A percentile compares a stretch with the other conserved stretches of the same genome.
Evolutionary conservation across 768 basidiomycete genomes (phyloP).

Genomic region (Arthromyces matolae): DNA sequence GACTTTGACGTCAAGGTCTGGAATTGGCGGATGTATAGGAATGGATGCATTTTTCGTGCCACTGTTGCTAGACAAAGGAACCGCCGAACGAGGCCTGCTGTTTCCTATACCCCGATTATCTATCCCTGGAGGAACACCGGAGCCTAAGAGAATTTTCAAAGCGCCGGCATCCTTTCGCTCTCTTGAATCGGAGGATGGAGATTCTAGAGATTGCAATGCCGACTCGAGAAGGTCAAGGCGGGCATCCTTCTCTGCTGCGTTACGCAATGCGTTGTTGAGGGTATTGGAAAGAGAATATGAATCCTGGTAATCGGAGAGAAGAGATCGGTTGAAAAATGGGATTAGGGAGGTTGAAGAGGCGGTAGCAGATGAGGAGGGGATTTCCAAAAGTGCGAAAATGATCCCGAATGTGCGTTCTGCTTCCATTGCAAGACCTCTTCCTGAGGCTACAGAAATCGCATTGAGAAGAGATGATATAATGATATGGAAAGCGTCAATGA

Average conservation of each 20-base stretch:
- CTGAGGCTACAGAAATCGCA: constrained; percentile 43
- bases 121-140: constrained; percentile 41
- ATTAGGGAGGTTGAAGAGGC: constrained; percentile 22
- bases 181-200: background rate
- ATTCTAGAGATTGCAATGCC: constrained; percentile 40
- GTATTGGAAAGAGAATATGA: constrained; percentile 55
- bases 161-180: constrained; percentile 45
- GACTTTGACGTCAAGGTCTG: constrained; percentile 53
- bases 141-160: constrained; percentile 60
- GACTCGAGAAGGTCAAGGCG: constrained; percentile 56
- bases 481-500: constrained; percentile 68
- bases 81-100: too few relatives aligned
- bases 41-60: too few relatives aligned
- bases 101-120: constrained; percentile 33
- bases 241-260: constrained; percentile 51
- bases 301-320: constrained; percentile 71
- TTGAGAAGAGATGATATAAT: constrained; percentile 47
- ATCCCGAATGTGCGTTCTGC: constrained; percentile 54
- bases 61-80: too few relatives aligned
- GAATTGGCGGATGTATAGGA: constrained; percentile 24
- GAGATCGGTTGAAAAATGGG: constrained; percentile 63
- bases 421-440: constrained; percentile 39
- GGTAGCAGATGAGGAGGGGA: constrained; percentile 34
- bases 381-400: constrained; percentile 55
- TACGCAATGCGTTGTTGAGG: constrained; percentile 41